These are phyloP conservation scores for Coemansia nantahalensis DNA, from an alignment of 192 early-diverging fungal species.

Conservation along the genomic window DNA sequence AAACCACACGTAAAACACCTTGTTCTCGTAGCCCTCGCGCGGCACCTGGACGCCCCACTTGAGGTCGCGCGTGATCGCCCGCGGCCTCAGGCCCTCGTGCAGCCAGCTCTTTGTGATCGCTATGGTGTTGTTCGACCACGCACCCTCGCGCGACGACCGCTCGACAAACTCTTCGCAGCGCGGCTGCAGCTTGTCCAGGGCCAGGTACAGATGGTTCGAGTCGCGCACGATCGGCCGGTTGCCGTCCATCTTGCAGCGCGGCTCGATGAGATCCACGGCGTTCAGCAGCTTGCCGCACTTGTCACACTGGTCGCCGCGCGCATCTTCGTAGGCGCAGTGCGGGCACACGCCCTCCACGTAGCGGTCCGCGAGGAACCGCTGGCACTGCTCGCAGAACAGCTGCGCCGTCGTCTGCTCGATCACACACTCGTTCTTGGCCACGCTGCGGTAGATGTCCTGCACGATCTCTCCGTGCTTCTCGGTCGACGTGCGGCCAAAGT, in stretches of 20 bases:
- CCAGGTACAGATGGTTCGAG: constrained; percentile 89
- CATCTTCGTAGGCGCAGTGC: constrained; percentile 83
- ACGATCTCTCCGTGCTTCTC: constrained; percentile 87
- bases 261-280: constrained; percentile 88
- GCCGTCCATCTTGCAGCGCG: constrained; percentile 91
- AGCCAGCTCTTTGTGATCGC: constrained; percentile 92
- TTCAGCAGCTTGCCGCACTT: constrained; percentile 86
- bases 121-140: constrained; percentile 86
- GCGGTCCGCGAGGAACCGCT: constrained; percentile 93
- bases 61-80: constrained; percentile 97
- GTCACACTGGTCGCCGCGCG: constrained; percentile 99
- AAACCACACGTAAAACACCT: constrained; percentile 99
- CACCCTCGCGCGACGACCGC: constrained; percentile 66
- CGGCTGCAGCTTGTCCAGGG: constrained; percentile 77
- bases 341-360: constrained; percentile 98
- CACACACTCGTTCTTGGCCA: constrained; percentile 68
- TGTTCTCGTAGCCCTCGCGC: constrained; percentile 72
- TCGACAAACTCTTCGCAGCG: constrained; percentile 73
- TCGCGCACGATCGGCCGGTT: constrained; percentile 75
- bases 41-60: constrained; percentile 99
- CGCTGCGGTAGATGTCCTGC: constrained; percentile 82
- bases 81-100: constrained; percentile 84
- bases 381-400: constrained; percentile 86
- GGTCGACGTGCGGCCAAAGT: constrained; percentile 95
- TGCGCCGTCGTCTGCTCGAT: constrained; percentile 78